Conservation (phyloP, 331 rosid genomes). For the Quercus phellos region DNA sequence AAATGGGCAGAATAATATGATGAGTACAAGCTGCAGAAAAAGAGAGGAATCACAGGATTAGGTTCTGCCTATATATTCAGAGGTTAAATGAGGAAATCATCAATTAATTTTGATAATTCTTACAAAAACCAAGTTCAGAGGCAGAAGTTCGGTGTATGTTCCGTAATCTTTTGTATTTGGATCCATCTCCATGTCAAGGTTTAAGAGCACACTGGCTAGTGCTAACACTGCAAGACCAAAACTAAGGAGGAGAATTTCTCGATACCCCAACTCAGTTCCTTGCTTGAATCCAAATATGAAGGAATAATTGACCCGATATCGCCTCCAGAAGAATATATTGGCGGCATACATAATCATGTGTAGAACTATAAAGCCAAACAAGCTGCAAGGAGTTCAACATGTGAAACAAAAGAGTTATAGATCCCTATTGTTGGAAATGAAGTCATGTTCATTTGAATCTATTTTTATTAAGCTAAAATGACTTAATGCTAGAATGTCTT, state of each 20-base stretch:
- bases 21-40: slow-evolving; percentile 34
- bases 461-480: not conserved
- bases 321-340: slow-evolving; percentile 54
- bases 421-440: not conserved
- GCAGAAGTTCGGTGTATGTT: slow-evolving; percentile 58
- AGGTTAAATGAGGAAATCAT: not conserved
- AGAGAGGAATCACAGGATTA: not conserved
- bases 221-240: slow-evolving; percentile 47
- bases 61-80: not conserved
- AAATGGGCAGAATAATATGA: slow-evolving; percentile 41
- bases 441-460: not conserved
- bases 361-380: slow-evolving; percentile 54
- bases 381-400: slow-evolving; percentile 34
- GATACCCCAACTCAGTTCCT: slow-evolving; percentile 54
- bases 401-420: not conserved
- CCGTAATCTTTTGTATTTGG: slow-evolving; percentile 41
- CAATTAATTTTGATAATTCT: slow-evolving; percentile 4
- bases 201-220: slow-evolving; percentile 49
- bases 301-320: slow-evolving; percentile 53
- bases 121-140: slow-evolving; percentile 52
- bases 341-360: slow-evolving; percentile 72
- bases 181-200: slow-evolving; percentile 75
- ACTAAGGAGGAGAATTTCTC: slow-evolving; percentile 44
- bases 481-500: not conserved
- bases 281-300: slow-evolving; percentile 73